These are phyloP conservation scores for Ceratocystis eucalypticola DNA, from an alignment of 2,329 filamentous ascomycete genomes.

Conservation along the genomic window DNA sequence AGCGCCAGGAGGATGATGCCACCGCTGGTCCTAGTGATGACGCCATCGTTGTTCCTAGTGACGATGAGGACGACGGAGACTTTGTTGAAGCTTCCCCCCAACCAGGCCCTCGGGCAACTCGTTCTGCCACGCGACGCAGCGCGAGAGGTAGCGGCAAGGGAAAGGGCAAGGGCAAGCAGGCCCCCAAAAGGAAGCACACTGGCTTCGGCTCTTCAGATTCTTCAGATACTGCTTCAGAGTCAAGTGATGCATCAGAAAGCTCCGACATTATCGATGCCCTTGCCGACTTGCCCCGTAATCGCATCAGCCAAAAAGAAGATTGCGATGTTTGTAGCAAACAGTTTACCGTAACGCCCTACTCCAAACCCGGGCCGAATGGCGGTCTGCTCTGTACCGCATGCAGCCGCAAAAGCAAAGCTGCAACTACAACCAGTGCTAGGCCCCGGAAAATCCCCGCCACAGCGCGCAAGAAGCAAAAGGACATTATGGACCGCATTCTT, in stretches of 20 bases:
- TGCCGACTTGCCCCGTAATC: conserved; percentile 22
- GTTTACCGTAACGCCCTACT: conserved; percentile 87
- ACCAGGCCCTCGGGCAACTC: not conserved
- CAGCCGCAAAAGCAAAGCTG: conserved; percentile 37
- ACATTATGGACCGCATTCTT: conserved; percentile 63
- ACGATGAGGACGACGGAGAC: not conserved
- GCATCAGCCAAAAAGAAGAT: conserved; percentile 70
- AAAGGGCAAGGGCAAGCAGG: conserved; percentile 15
- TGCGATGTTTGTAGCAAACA: conserved; percentile 75
- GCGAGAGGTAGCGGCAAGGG: not conserved
- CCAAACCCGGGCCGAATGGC: conserved; percentile 65
- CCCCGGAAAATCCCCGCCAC: not conserved
- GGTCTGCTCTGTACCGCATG: conserved; percentile 76
- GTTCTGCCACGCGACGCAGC: not conserved
- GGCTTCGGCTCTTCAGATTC: not conserved
- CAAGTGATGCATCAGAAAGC: conserved; percentile 34
- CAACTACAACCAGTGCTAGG: conserved; percentile 37
- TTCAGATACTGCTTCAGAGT: conserved; percentile 21
- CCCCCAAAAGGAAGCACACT: conserved; percentile 21
- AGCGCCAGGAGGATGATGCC: conserved; percentile 22
- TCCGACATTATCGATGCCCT: conserved; percentile 28
- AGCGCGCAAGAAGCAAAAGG: conserved; percentile 48
- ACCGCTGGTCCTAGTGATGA: not conserved
- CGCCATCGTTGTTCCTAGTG: not conserved
- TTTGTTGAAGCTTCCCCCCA: not conserved